Percentiles rank a stretch among this genome's conserved stretches.
Conservation (phyloP, 768 basidiomycete genomes). For the Amyloporia xantha region DNA sequence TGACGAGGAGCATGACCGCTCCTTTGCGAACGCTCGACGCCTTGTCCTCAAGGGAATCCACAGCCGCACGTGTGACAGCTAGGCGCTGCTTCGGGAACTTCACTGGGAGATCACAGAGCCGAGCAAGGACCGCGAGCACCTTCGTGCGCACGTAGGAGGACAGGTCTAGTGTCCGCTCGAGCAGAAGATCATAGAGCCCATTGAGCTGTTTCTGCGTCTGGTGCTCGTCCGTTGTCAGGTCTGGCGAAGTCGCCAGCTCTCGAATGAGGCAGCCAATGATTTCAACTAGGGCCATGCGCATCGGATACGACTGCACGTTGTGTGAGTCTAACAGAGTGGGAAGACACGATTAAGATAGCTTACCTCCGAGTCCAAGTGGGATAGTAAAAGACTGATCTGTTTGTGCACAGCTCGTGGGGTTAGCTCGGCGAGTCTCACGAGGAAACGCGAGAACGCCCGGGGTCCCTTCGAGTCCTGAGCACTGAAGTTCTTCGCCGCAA, state of each 20-base stretch:
- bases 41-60: constrained; percentile 84
- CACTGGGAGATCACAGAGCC: constrained; percentile 65
- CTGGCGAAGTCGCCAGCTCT: constrained; percentile 59
- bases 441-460: constrained; percentile 76
- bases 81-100: constrained; percentile 88
- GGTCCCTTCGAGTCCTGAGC: constrained; percentile 85
- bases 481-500: constrained; percentile 69
- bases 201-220: constrained; percentile 69
- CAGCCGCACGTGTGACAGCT: constrained; percentile 66
- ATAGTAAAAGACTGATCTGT: constrained; percentile 78
- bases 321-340: neutral
- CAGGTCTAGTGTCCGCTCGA: constrained; percentile 82
- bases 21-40: constrained; percentile 80
- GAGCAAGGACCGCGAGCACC: constrained; percentile 69
- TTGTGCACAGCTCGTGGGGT: constrained; percentile 78
- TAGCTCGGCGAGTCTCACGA: constrained; percentile 74
- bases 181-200: constrained; percentile 73
- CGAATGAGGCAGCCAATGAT: constrained; percentile 80
- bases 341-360: neutral
- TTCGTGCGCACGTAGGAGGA: constrained; percentile 90
- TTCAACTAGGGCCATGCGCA: constrained; percentile 93
- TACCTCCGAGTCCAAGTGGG: constrained; percentile 91
- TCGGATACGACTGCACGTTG: constrained; percentile 73
- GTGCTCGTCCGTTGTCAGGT: constrained; percentile 38
- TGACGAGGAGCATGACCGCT: constrained; percentile 68